Conservation (phyloP, 768 basidiomycete genomes). For the Coprinopsis marcescibilis region DNA sequence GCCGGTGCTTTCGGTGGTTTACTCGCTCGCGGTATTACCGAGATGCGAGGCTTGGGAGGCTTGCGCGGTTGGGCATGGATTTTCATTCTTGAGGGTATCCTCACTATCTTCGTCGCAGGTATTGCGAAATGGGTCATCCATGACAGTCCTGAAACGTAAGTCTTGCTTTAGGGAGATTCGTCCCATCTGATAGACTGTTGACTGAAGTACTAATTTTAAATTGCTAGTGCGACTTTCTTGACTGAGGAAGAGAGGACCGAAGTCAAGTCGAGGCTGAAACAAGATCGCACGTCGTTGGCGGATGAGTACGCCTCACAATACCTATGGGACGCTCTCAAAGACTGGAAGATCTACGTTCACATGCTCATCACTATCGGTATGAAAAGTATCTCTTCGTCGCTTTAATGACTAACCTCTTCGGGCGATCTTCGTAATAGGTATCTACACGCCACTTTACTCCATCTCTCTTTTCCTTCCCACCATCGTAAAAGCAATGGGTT, state of each 20-base stretch:
- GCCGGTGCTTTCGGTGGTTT: constrained; percentile 29
- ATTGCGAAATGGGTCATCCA: constrained; percentile 23
- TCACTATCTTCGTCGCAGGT: constrained; percentile 21
- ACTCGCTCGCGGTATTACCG: constrained; percentile 24
- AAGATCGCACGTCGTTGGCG: constrained; percentile 22
- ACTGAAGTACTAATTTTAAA: background rate
- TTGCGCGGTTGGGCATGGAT: constrained; percentile 29
- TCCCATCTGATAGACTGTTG: background rate
- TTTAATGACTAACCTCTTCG: background rate
- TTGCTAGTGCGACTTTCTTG: constrained; percentile 22
- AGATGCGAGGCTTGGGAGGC: constrained; percentile 22
- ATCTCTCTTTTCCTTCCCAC: constrained; percentile 28
- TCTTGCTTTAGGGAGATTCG: background rate
- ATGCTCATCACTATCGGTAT: constrained; percentile 28
- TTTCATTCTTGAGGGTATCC: constrained; percentile 26
- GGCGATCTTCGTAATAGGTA: constrained; percentile 14
- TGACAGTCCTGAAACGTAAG: constrained; percentile 25
- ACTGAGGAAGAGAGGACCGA: constrained; percentile 24
- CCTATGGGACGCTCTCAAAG: constrained; percentile 22
- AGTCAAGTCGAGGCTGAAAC: constrained; percentile 21
- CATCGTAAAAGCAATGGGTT: constrained; percentile 25
- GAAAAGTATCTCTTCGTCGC: background rate
- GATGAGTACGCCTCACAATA: constrained; percentile 25
- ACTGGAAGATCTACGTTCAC: constrained; percentile 31
- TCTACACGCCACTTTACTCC: constrained; percentile 26